Evolutionary conservation across 257 asterid genomes (phyloP).

Genomic region (Lantana camara): DNA sequence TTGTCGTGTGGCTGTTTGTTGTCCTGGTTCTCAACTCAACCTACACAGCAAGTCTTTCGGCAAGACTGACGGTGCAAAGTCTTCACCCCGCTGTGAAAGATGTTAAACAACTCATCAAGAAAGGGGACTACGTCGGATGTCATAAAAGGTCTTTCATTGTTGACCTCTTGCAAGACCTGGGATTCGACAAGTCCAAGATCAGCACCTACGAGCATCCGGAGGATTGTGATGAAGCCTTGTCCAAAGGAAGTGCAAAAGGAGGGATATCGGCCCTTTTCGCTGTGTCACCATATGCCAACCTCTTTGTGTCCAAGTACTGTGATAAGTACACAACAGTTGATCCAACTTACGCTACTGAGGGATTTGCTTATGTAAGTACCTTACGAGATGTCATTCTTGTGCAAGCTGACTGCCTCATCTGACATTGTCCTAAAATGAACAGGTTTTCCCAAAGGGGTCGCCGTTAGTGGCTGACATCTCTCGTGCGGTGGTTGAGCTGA

Average conservation of each 20-base stretch:
- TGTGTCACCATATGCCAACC: constrained; percentile 26
- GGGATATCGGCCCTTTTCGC: constrained; percentile 36
- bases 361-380: no score
- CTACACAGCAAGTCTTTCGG: constrained; percentile 44
- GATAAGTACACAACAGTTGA: constrained; percentile 37
- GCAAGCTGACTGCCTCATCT: no score
- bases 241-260: constrained; percentile 37
- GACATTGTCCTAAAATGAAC: no score
- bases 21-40: constrained; percentile 46
- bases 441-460: no score
- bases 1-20: constrained; percentile 44
- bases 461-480: no score
- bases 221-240: constrained; percentile 33
- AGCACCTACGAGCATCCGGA: constrained; percentile 24
- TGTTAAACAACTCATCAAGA: constrained; percentile 24
- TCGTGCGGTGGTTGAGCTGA: no score
- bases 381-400: no score
- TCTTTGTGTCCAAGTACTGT: constrained; percentile 39
- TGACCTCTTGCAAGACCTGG: constrained; percentile 18
- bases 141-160: constrained; percentile 20
- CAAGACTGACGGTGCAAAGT: constrained; percentile 36
- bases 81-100: constrained; percentile 31
- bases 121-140: constrained; percentile 37
- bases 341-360: constrained; percentile 24
- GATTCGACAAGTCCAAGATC: constrained; percentile 31